These are phyloP conservation scores for Fusarium nanum DNA, from an alignment of 2,329 filamentous ascomycete species.

Conservation along the genomic window DNA sequence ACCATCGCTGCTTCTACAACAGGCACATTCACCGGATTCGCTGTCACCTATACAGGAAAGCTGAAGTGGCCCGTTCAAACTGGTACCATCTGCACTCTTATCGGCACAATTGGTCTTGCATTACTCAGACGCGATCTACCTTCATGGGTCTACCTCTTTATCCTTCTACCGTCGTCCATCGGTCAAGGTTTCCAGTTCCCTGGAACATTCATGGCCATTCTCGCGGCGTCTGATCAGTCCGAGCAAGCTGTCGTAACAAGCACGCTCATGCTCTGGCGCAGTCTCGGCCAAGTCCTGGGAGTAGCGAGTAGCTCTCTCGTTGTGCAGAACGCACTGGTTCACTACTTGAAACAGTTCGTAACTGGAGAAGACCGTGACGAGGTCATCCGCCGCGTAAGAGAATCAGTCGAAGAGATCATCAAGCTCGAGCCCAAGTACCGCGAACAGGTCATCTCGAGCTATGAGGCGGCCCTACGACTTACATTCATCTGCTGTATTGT, in stretches of 20 bases:
- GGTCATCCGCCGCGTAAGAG: conserved; percentile 64
- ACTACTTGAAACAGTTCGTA: conserved; percentile 69
- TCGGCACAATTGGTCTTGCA: conserved; percentile 63
- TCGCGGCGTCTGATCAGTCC: conserved; percentile 67
- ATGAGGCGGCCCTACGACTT: conserved; percentile 62
- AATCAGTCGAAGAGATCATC: conserved; percentile 66
- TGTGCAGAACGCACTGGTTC: conserved; percentile 75
- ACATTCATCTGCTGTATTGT: conserved; percentile 59
- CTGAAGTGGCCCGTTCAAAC: conserved; percentile 69
- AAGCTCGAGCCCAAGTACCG: conserved; percentile 58
- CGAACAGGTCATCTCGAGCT: conserved; percentile 67
- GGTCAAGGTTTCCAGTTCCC: conserved; percentile 75
- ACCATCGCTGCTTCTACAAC: conserved; percentile 65
- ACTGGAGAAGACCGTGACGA: conserved; percentile 67
- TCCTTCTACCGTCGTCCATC: conserved; percentile 66
- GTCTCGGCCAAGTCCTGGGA: conserved; percentile 78
- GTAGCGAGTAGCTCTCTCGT: conserved; percentile 77
- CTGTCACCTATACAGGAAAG: conserved; percentile 69
- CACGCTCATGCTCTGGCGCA: conserved; percentile 78
- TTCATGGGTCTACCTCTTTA: conserved; percentile 64
- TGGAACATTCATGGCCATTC: conserved; percentile 70
- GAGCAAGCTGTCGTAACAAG: conserved; percentile 77
- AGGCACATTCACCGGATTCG: conserved; percentile 70
- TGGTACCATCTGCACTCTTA: conserved; percentile 61
- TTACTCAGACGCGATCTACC: conserved; percentile 64